phyloP scores from a whole-genome alignment of 1,284 basidiomycete species.

The Sphagnurus paluster region DNA sequence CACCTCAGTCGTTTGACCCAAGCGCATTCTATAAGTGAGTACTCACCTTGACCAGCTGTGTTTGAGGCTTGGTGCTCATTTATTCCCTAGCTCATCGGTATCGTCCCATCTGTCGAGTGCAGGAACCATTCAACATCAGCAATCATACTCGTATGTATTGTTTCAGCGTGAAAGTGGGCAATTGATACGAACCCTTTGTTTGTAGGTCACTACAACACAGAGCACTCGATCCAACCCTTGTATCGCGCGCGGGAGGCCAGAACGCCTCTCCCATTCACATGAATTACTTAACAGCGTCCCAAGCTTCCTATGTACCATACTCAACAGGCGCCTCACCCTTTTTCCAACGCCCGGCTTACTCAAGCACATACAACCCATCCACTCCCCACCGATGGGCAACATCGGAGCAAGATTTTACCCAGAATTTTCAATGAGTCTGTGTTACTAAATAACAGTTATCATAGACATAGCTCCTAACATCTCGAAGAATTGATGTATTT shows the following conservation, averaged over 20 bases:
- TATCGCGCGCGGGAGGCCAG: constrained; percentile 2
- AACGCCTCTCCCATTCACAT: not conserved
- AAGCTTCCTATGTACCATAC: constrained; percentile 4
- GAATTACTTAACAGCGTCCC: constrained; percentile 5
- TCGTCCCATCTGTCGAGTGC: constrained; percentile 39
- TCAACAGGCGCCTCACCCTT: constrained; percentile 12
- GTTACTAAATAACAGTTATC: not conserved
- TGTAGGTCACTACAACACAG: constrained; percentile 11
- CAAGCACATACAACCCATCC: constrained; percentile 4
- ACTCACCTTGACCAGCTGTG: not conserved
- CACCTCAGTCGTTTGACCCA: constrained; percentile 28
- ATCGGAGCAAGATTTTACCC: constrained; percentile 22
- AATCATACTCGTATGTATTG: constrained; percentile 16
- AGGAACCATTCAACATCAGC: constrained; percentile 14
- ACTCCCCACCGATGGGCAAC: constrained; percentile 23
- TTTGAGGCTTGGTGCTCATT: constrained; percentile 5
- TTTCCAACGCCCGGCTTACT: constrained; percentile 14
- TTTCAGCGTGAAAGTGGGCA: not conserved
- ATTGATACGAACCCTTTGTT: not conserved
- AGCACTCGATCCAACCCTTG: not conserved
- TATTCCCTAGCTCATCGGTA: constrained; percentile 42
- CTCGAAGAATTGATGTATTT: constrained; percentile 1
- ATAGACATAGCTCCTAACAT: not conserved
- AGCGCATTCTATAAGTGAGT: constrained; percentile 59
- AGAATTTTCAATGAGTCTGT: constrained; percentile 11